These are phyloP conservation scores for Monascus ruber DNA, from an alignment of 2,329 filamentous ascomycete species.

Conservation along the genomic window DNA sequence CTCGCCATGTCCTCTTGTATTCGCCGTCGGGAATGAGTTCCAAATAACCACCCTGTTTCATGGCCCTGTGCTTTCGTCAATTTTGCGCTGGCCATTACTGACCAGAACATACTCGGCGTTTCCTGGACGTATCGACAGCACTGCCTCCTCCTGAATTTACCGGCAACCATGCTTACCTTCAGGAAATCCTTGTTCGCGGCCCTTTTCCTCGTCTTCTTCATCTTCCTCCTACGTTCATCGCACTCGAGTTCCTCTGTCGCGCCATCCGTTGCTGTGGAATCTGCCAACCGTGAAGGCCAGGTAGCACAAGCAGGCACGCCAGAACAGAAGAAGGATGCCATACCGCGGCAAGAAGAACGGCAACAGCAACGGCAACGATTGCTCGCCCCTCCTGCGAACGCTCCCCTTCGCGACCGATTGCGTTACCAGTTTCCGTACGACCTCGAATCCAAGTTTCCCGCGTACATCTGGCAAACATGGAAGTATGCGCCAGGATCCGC, in stretches of 20 bases:
- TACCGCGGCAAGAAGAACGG: not conserved
- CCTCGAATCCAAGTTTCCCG: constrained; percentile 76
- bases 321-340: constrained; percentile 6
- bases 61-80: no score
- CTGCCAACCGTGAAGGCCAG: constrained; percentile 12
- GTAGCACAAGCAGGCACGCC: constrained; percentile 4
- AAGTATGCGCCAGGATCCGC: constrained; percentile 69
- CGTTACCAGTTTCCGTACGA: constrained; percentile 93
- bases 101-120: not conserved
- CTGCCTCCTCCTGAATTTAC: no score
- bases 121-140: not conserved
- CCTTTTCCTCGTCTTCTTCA: constrained; percentile 54
- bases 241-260: constrained; percentile 41
- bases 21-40: no score
- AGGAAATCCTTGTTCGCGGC: constrained; percentile 64
- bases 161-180: constrained; percentile 58
- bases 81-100: not conserved
- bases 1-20: no score
- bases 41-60: no score
- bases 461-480: constrained; percentile 99
- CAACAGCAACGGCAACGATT: constrained; percentile 44
- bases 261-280: constrained; percentile 15
- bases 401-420: constrained; percentile 67
- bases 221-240: constrained; percentile 57
- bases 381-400: constrained; percentile 57